These are phyloP conservation scores for Yarrowia sp. DNA, from an alignment of 805 yeast species.

Conservation along the genomic window DNA sequence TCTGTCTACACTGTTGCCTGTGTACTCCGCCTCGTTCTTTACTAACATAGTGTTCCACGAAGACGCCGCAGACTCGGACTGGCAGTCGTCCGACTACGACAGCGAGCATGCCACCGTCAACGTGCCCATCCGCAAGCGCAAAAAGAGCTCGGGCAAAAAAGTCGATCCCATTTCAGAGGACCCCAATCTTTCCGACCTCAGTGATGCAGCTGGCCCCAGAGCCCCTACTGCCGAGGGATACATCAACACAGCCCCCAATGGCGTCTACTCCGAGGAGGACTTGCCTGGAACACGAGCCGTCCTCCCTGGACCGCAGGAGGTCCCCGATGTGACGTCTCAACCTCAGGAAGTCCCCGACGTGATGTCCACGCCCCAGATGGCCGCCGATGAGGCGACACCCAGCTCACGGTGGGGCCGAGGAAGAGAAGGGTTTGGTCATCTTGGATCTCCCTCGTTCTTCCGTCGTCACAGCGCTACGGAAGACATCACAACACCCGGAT, in stretches of 20 bases:
- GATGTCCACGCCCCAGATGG: not conserved
- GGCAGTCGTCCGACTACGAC: slow-evolving; percentile 24
- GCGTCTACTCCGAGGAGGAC: not conserved
- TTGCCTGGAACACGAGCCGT: not conserved
- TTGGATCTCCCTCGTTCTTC: slow-evolving; percentile 10
- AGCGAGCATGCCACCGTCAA: slow-evolving; percentile 13
- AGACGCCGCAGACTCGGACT: slow-evolving; percentile 19
- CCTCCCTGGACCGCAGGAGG: slow-evolving; percentile 10
- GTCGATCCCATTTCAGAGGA: slow-evolving; percentile 14
- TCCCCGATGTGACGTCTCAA: not conserved
- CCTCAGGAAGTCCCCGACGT: not conserved
- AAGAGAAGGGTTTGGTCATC: slow-evolving; percentile 6
- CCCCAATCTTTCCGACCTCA: slow-evolving; percentile 2
- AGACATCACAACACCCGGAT: not conserved
- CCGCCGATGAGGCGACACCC: not conserved
- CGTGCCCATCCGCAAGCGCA: slow-evolving; percentile 11
- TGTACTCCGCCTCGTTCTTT: no score
- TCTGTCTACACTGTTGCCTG: no score
- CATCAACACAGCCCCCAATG: slow-evolving; percentile 10
- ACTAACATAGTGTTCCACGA: slow-evolving; percentile 18
- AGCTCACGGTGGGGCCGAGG: not conserved
- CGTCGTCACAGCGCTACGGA: slow-evolving; percentile 7
- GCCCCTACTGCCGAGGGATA: slow-evolving; percentile 8
- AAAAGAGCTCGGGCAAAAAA: not conserved
- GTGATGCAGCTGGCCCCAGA: slow-evolving; percentile 6